phyloP scores from a whole-genome alignment of 75 land plant species.

The Cryptomeria japonica region DNA sequence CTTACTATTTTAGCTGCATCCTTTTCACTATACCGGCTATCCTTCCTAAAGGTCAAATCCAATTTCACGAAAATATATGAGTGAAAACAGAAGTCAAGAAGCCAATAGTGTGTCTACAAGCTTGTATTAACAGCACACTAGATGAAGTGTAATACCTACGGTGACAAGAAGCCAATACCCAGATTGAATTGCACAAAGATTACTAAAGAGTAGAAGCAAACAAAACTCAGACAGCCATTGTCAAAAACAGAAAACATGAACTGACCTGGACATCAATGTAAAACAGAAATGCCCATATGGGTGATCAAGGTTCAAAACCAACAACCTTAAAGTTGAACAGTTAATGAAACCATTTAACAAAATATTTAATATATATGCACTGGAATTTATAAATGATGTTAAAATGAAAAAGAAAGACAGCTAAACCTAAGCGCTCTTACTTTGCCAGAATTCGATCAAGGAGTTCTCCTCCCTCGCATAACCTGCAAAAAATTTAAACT shows the following conservation, averaged over 20 bases:
- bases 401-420: neutral
- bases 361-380: neutral
- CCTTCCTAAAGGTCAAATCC: conserved; percentile 58
- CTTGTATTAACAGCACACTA: conserved; percentile 5
- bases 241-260: neutral
- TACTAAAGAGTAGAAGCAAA: neutral
- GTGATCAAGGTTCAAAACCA: neutral
- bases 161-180: neutral
- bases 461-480: conserved; percentile 98
- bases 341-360: neutral
- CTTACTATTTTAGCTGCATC: conserved; percentile 96
- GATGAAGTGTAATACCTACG: neutral
- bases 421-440: conserved; percentile 41
- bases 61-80: neutral
- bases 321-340: neutral
- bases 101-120: neutral
- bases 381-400: neutral
- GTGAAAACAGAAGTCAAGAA: neutral
- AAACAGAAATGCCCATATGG: neutral
- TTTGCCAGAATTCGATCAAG: conserved; percentile 90
- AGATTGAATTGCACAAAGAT: neutral
- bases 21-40: conserved; percentile 92
- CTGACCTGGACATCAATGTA: neutral
- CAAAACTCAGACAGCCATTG: neutral
- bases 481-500: conserved; percentile 37